A percentile compares a stretch with the other conserved stretches of the same genome.
Evolutionary conservation across 2,329 filamentous ascomycete species (phyloP).

Genomic region (Teratosphaeria gauchensis): DNA sequence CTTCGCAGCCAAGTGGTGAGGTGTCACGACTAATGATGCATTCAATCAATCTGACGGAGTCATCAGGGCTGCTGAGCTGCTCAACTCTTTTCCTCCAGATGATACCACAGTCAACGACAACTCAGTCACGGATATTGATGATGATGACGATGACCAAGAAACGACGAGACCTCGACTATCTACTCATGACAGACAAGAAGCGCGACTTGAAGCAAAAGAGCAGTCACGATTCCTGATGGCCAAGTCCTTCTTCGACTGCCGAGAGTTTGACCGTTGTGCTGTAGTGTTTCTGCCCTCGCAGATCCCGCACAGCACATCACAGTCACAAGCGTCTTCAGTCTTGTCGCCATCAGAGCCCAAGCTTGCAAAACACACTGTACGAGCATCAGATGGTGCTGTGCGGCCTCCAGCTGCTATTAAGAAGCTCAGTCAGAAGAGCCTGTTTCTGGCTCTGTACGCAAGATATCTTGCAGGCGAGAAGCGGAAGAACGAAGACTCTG

Average conservation of each 20-base stretch:
- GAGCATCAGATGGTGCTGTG: background rate
- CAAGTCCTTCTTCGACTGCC: constrained; percentile 89
- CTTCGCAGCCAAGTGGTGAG: constrained; percentile 89
- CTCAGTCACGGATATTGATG: constrained; percentile 38
- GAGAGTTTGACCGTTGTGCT: constrained; percentile 88
- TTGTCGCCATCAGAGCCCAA: constrained; percentile 24
- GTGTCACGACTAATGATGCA: background rate
- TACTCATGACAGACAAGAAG: constrained; percentile 62
- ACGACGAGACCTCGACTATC: constrained; percentile 23
- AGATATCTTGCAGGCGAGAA: constrained; percentile 92
- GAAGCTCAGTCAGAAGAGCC: constrained; percentile 72
- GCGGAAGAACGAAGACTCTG: constrained; percentile 87
- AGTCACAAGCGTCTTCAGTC: constrained; percentile 11
- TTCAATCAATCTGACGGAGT: constrained; percentile 5
- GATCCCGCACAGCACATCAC: constrained; percentile 42
- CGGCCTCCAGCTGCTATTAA: constrained; percentile 6
- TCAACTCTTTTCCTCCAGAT: constrained; percentile 62
- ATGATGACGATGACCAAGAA: constrained; percentile 11
- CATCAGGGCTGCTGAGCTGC: constrained; percentile 80
- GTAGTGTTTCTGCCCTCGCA: constrained; percentile 64
- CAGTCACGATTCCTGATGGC: constrained; percentile 77
- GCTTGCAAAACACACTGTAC: background rate
- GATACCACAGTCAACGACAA: constrained; percentile 36
- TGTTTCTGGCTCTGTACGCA: constrained; percentile 87
- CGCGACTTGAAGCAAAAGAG: constrained; percentile 66